A percentile compares a stretch with the other conserved stretches of the same genome.
Conservation (phyloP, 2,329 filamentous ascomycete genomes). For the Taxawa tesnikishii region DNA sequence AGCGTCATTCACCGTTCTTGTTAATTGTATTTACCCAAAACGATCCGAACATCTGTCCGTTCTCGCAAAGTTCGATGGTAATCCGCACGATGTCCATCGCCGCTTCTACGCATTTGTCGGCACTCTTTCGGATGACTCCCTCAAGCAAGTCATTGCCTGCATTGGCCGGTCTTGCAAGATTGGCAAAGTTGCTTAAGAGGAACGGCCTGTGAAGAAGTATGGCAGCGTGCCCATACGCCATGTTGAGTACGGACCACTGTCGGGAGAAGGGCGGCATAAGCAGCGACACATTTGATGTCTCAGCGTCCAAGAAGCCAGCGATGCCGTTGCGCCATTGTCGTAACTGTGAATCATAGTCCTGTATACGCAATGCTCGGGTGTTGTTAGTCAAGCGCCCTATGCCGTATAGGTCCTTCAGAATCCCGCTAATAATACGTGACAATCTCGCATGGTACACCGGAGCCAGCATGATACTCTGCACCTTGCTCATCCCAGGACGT, state of each 20-base stretch:
- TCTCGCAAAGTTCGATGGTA: neutral
- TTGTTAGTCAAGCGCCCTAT: slow-evolving; percentile 20
- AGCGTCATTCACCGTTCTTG: neutral
- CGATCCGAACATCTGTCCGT: slow-evolving; percentile 1
- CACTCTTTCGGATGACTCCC: neutral
- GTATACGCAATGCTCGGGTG: slow-evolving; percentile 27
- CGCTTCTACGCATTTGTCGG: slow-evolving; percentile 1
- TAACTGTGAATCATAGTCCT: slow-evolving; percentile 25
- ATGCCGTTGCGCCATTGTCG: slow-evolving; percentile 14
- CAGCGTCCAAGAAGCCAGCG: slow-evolving; percentile 31
- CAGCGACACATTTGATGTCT: slow-evolving; percentile 32
- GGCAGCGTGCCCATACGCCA: slow-evolving; percentile 22
- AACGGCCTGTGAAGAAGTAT: slow-evolving; percentile 22
- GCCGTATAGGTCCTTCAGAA: slow-evolving; percentile 20
- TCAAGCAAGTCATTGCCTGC: too few species aligned
- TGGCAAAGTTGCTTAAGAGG: slow-evolving; percentile 11
- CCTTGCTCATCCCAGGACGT: slow-evolving; percentile 13
- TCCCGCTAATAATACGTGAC: slow-evolving; percentile 18
- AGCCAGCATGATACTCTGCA: slow-evolving; percentile 36
- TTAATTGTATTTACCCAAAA: slow-evolving; percentile 2
- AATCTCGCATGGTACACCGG: slow-evolving; percentile 33
- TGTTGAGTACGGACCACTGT: slow-evolving; percentile 18
- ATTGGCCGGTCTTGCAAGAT: neutral
- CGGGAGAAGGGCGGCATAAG: slow-evolving; percentile 32
- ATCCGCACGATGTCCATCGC: slow-evolving; percentile 1